Conservation (phyloP, 164 flowering plant species). For the Liquidambar formosana region DNA sequence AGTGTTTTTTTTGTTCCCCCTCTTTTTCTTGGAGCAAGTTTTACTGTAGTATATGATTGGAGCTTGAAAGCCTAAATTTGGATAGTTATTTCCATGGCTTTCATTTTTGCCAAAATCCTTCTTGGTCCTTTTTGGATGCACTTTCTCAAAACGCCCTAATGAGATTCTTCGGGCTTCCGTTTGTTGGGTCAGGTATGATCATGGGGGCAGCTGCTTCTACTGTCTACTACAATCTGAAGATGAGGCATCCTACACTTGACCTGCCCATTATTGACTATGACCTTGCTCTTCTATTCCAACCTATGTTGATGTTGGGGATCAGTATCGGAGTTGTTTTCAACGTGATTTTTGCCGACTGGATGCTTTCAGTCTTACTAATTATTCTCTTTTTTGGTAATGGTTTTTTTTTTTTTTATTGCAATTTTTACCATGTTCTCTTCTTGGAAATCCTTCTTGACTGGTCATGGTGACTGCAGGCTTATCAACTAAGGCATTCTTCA, state of each 20-base stretch:
- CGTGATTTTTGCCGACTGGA: slow-evolving; percentile 54
- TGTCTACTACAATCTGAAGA: slow-evolving; percentile 44
- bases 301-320: slow-evolving; percentile 58
- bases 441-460: neutral
- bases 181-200: slow-evolving; percentile 44
- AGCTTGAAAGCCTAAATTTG: too few species aligned
- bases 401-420: slow-evolving; percentile 1
- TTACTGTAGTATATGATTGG: too few species aligned
- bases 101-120: too few species aligned
- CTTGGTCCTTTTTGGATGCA: too few species aligned
- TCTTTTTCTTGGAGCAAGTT: too few species aligned
- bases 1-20: too few species aligned
- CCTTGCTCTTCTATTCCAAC: slow-evolving; percentile 51
- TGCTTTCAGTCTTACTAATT: slow-evolving; percentile 51
- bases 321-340: slow-evolving; percentile 55
- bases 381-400: slow-evolving; percentile 43
- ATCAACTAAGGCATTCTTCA: slow-evolving; percentile 68
- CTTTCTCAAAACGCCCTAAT: neutral
- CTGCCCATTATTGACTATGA: slow-evolving; percentile 53
- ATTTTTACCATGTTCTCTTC: neutral
- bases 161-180: neutral
- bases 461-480: slow-evolving; percentile 38
- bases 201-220: slow-evolving; percentile 52
- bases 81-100: too few species aligned
- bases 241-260: slow-evolving; percentile 49